phyloP scores from a whole-genome alignment of 2,329 filamentous ascomycete species.

The Aspergillus bombycis region DNA sequence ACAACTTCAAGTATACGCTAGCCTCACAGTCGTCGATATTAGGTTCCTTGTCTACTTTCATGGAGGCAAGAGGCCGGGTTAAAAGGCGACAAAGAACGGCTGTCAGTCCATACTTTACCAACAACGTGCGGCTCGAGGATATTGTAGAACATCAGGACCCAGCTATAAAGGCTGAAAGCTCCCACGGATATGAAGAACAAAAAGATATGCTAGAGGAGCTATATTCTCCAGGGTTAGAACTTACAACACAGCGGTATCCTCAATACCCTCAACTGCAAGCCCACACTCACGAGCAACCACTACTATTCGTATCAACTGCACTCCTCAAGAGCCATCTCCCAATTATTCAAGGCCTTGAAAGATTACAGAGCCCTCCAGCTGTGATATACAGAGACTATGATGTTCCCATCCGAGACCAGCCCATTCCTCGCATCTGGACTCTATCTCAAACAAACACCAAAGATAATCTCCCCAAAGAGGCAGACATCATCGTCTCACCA shows the following conservation, averaged over 20 bases:
- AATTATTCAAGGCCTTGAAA: constrained; percentile 25
- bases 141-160: not conserved
- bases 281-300: constrained; percentile 26
- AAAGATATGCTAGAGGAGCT: not conserved
- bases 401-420: not conserved
- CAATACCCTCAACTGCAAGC: not conserved
- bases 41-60: constrained; percentile 54
- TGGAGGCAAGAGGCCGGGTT: constrained; percentile 49
- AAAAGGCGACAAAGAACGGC: constrained; percentile 31
- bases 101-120: constrained; percentile 31
- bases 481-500: constrained; percentile 74
- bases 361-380: constrained; percentile 9
- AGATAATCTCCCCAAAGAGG: constrained; percentile 24
- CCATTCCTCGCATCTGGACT: not conserved
- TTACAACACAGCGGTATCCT: constrained; percentile 1
- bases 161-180: not conserved
- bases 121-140: not conserved
- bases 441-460: not conserved
- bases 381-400: constrained; percentile 33
- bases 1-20: not conserved
- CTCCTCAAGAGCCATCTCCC: constrained; percentile 32
- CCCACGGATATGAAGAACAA: not conserved
- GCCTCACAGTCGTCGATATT: constrained; percentile 34
- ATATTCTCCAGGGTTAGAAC: not conserved
- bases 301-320: constrained; percentile 28